Base-by-base conservation (phyloP, 148 eudicot species). In the Vaccinium macrocarpon region DNA sequence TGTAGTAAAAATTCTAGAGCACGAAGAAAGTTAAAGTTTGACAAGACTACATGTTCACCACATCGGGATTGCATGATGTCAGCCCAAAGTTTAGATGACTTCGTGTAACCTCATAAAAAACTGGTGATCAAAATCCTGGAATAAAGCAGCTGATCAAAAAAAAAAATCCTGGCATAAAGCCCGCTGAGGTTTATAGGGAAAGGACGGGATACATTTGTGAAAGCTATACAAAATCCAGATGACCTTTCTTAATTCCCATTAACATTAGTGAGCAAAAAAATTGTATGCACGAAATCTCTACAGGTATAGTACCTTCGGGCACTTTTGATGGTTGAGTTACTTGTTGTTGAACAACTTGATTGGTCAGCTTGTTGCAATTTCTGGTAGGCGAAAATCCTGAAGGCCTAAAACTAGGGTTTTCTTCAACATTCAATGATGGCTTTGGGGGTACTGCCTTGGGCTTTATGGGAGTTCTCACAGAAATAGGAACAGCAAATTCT, bases 261-360 rank as follows among this genome's bases (percentile, higher is more conserved):
- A 72, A 55, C 62, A 49, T 52, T 35, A 32, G 1, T 64, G 32
- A 51, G 74, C 6, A 23, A 38, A 38, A 79, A 27, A 52, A 5
- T 76, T 6, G 1, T 27, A 27, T 52, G 25, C 62, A 52, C 9
- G 15, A 79, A 55, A 56, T 29, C 32, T 57, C 50, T 14, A 51
- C 15, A 75, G 11, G 35, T 73, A 38, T 78, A 8, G 38, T 78
- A 85, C 86, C 80, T 73, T 23, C 27, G 6, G 72, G 68, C 27
- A 56, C 79, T 38, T 52, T 25, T 70, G 70, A 50, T 52, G 4
- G 70, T 80, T 52, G 51, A 80, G n/a, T 79, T 21, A 23, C 51
- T 42, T 70, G 9, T 23, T 75, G 70, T 16, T 71, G 80, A 56
- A 57, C 71, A 7, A 21, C 62, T 55, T 79, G 80, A 80, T 80